These are phyloP conservation scores for Petunia hybrid DNA, from an alignment of 305 asterid genomes.

Conservation along the genomic window DNA sequence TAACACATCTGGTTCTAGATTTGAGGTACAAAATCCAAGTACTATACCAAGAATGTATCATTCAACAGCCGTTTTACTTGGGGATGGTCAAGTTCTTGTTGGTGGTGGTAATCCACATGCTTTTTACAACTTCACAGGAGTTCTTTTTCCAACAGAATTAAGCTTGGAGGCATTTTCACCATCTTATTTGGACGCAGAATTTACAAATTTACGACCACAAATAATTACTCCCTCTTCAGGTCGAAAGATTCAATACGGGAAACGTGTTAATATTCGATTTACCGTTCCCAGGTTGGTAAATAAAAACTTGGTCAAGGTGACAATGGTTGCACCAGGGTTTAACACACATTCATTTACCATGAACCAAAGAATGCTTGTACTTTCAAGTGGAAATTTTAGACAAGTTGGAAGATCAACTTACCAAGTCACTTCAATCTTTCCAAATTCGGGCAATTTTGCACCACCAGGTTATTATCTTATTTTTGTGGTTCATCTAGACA, in stretches of 20 bases:
- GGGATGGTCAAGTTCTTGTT: conserved; percentile 28
- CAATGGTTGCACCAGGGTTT: conserved; percentile 13
- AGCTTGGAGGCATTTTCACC: conserved; percentile 34
- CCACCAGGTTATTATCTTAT: conserved; percentile 36
- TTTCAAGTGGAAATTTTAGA: not conserved
- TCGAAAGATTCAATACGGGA: conserved; percentile 2
- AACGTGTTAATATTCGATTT: not conserved
- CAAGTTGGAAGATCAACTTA: not conserved
- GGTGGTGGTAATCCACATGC: conserved; percentile 30
- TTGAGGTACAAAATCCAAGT: conserved; percentile 28
- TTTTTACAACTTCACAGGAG: conserved; percentile 11
- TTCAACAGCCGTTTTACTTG: conserved; percentile 32
- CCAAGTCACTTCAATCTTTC: not conserved
- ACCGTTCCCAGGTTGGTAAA: not conserved
- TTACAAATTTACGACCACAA: conserved; percentile 4
- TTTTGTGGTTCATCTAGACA: conserved; percentile 40
- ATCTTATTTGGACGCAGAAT: conserved; percentile 29
- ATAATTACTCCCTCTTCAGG: conserved; percentile 28
- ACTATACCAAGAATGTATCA: conserved; percentile 37
- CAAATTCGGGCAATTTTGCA: conserved; percentile 24
- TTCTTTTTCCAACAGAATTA: conserved; percentile 34
- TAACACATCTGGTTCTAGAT: conserved; percentile 16
- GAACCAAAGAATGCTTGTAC: too few species aligned
- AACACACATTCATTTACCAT: not conserved
- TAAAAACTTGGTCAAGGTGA: not conserved